phyloP scores from a whole-genome alignment of 306 rosid species.

The Sicyos baderoa region DNA sequence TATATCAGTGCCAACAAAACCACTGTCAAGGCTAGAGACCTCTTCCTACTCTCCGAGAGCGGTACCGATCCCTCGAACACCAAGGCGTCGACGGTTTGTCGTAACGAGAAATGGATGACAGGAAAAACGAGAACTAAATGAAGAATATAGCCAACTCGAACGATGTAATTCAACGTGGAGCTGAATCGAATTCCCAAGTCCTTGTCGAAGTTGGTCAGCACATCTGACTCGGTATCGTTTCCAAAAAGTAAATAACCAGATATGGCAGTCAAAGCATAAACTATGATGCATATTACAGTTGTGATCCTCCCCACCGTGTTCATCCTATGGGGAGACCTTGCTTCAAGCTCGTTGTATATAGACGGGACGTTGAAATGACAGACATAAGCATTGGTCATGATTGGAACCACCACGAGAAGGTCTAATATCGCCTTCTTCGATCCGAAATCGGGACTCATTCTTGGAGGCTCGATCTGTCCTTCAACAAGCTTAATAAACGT shows the following conservation, averaged over 20 bases:
- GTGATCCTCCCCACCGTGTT: slow-evolving; percentile 79
- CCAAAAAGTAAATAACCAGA: slow-evolving; percentile 87
- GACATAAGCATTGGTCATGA: slow-evolving; percentile 87
- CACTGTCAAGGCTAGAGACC: slow-evolving; percentile 59
- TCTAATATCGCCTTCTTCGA: slow-evolving; percentile 66
- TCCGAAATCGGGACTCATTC: slow-evolving; percentile 74
- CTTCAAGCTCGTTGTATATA: slow-evolving; percentile 79
- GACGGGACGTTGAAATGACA: slow-evolving; percentile 90
- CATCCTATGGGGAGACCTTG: slow-evolving; percentile 78
- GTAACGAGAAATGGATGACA: slow-evolving; percentile 77
- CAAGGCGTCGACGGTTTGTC: slow-evolving; percentile 69
- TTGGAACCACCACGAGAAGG: slow-evolving; percentile 89
- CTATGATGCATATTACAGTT: slow-evolving; percentile 55
- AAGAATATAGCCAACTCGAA: slow-evolving; percentile 76
- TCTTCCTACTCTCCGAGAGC: slow-evolving; percentile 64
- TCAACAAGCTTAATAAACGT: slow-evolving; percentile 62
- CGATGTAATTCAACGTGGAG: slow-evolving; percentile 55
- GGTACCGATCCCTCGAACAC: slow-evolving; percentile 71
- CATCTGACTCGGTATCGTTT: slow-evolving; percentile 70
- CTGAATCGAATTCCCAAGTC: slow-evolving; percentile 80
- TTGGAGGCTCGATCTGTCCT: slow-evolving; percentile 50
- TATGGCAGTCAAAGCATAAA: slow-evolving; percentile 68
- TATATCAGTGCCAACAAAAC: slow-evolving; percentile 68
- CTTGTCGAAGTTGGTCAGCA: slow-evolving; percentile 74
- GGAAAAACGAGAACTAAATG: slow-evolving; percentile 96